Percentiles rank a stretch among this genome's conserved stretches.
These are phyloP conservation scores for Colletotrichum aenigma DNA, from an alignment of 2,329 filamentous ascomycete genomes.

Conservation along the genomic window DNA sequence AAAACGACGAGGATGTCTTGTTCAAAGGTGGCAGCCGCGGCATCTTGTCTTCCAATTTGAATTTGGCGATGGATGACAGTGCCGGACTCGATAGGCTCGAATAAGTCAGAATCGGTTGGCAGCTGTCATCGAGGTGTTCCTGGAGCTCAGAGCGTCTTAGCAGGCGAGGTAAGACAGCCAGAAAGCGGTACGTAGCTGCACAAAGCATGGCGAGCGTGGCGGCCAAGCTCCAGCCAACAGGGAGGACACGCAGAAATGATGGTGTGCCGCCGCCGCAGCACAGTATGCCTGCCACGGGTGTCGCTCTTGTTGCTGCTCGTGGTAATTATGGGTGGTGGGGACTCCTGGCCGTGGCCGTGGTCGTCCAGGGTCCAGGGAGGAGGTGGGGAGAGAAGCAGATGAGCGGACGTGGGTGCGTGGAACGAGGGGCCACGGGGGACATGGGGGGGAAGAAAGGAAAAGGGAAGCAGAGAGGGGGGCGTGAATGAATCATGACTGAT, in stretches of 20 bases:
- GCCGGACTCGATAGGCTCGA: not conserved
- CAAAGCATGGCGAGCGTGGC: not conserved
- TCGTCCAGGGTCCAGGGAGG: constrained; percentile 6
- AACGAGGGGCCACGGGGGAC: not conserved
- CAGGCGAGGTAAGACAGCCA: not conserved
- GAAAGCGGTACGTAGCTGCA: not conserved
- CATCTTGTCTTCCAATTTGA: not conserved
- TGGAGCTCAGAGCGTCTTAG: not conserved
- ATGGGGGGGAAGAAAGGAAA: not conserved
- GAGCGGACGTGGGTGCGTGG: constrained; percentile 12
- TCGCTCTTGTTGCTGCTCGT: not conserved
- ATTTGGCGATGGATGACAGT: not conserved
- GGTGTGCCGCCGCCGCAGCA: not conserved
- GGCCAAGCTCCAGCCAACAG: constrained; percentile 6
- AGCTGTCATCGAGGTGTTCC: not conserved
- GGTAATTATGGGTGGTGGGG: not conserved
- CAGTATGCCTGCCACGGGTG: not conserved
- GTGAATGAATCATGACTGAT: constrained; percentile 2
- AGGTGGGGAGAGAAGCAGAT: not conserved
- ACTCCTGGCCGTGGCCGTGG: not conserved
- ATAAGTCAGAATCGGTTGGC: not conserved
- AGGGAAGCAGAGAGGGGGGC: not conserved
- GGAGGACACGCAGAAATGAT: not conserved
- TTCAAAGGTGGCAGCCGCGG: not conserved
- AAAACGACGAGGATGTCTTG: not conserved